Percentiles rank a stretch among this genome's conserved stretches.
phyloP scores from a whole-genome alignment of 2,329 filamentous ascomycete genomes.

The Scytalidium sp. region DNA sequence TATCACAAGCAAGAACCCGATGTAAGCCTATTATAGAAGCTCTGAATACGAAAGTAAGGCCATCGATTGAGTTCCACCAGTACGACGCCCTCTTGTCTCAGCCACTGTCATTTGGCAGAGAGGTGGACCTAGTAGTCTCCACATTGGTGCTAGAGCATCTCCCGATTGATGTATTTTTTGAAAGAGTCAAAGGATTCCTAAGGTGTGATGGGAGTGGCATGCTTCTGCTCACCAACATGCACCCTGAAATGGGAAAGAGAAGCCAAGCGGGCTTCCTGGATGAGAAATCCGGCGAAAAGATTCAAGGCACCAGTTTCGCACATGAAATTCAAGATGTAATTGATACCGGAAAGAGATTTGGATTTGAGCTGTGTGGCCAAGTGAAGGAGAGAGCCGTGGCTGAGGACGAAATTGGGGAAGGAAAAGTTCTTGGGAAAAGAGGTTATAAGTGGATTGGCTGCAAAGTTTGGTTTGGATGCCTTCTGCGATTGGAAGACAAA shows the following conservation, averaged over 20 bases:
- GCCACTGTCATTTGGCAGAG: constrained; percentile 13
- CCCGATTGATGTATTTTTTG: constrained; percentile 48
- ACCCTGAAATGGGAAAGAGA: constrained; percentile 57
- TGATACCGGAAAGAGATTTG: constrained; percentile 41
- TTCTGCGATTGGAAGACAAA: constrained; percentile 33
- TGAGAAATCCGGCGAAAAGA: constrained; percentile 48
- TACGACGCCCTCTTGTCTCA: constrained; percentile 23
- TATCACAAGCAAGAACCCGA: constrained; percentile 43
- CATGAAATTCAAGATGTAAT: constrained; percentile 51
- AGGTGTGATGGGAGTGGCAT: constrained; percentile 38
- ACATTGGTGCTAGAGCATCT: constrained; percentile 66
- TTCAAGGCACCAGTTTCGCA: constrained; percentile 56
- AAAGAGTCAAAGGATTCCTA: constrained; percentile 40
- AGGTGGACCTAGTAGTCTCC: constrained; percentile 46
- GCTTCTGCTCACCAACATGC: constrained; percentile 66
- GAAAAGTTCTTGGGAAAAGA: constrained; percentile 48
- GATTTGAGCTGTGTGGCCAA: constrained; percentile 40
- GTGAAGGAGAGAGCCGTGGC: constrained; percentile 43
- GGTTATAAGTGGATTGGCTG: constrained; percentile 63
- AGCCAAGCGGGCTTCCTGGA: constrained; percentile 63
- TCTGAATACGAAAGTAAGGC: neutral
- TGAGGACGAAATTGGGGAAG: constrained; percentile 32
- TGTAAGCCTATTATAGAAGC: constrained; percentile 1
- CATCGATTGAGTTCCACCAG: constrained; percentile 12
- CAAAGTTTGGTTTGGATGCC: constrained; percentile 50